These are phyloP conservation scores for Clohesyomyces aquaticus DNA, from an alignment of 495 filamentous ascomycete genomes.

Conservation along the genomic window DNA sequence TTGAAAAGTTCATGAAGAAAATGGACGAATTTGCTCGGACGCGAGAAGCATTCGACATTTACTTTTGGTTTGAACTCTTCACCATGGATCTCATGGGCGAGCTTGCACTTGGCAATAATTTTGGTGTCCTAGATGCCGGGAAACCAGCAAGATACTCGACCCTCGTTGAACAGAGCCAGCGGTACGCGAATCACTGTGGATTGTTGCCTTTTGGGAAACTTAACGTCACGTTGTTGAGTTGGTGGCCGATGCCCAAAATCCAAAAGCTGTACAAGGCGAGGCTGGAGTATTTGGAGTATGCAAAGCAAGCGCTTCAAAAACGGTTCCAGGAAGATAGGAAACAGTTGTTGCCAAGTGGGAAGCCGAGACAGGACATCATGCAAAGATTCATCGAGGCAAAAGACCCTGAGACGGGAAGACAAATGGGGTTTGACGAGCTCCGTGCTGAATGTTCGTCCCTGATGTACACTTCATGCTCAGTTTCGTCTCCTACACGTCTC, in stretches of 20 bases:
- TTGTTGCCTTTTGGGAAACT: constrained; percentile 36
- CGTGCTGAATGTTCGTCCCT: constrained; percentile 34
- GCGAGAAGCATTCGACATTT: constrained; percentile 26
- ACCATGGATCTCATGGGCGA: constrained; percentile 41
- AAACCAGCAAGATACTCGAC: constrained; percentile 29
- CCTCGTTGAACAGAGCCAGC: constrained; percentile 30
- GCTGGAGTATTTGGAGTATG: constrained; percentile 38
- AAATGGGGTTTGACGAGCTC: constrained; percentile 39
- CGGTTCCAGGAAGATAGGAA: constrained; percentile 24
- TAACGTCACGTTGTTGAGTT: constrained; percentile 32
- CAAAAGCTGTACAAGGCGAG: constrained; percentile 27
- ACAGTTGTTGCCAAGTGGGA: constrained; percentile 21
- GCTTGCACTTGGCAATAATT: constrained; percentile 30
- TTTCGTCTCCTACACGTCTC: not conserved
- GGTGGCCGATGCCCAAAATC: constrained; percentile 30
- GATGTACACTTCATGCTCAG: constrained; percentile 20
- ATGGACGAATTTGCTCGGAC: constrained; percentile 17
- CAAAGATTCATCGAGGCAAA: constrained; percentile 36
- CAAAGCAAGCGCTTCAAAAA: constrained; percentile 21
- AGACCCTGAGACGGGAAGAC: constrained; percentile 34
- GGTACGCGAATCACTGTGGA: constrained; percentile 29
- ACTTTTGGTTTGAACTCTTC: constrained; percentile 38
- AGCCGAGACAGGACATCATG: constrained; percentile 37
- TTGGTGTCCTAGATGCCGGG: constrained; percentile 33
- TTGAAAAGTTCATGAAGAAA: constrained; percentile 29